Evolutionary conservation across 305 asterid genomes (phyloP), one percentile per base, ranked within the genome.

Genomic region (Ajuga reptans): DNA sequence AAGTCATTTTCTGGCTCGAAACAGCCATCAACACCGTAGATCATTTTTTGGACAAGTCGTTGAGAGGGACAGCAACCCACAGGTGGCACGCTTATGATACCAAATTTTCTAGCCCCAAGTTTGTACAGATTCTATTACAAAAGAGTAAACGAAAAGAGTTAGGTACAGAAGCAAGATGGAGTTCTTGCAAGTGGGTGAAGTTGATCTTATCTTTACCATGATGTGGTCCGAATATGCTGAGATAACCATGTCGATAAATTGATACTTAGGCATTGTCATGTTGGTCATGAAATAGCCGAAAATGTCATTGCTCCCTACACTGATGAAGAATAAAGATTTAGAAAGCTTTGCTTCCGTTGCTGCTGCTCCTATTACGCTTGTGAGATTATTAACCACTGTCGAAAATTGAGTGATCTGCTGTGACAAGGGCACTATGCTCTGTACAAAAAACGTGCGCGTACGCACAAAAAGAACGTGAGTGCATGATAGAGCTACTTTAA

Each of bases 1-100:
- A 87, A 72, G 67, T 77, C 80, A 55, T 89, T 89, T 66, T 83
- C 72, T 14, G 80, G 61, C 43, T 78, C 77, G 14, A 86, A 84
- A 77, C 96, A 89, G 43, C 80, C 86, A 59, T 83, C 82, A 7
- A 68, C 78, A 5, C 71, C 82, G 4, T 69, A 72, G 18, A 81
- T 0, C 9, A 50, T 1, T 71, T 87, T 82, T 12, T 82, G 78
- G 42, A 77, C 10, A n/a, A 84, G 43, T 69, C 96, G 78, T 62
- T 83, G 81, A 7, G 83, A 75, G 0, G 96, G 95, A 49, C 95
- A 89, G 78, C 96, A 89, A 9, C 95, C 96, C 1, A 86, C 45
- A 0, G 95, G 87, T 24, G 95, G 81, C 45, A 85, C 82, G 43
- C 95, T 83, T 41, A 84, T 75, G 80, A 87, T 77, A 31, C 92